Conservation (phyloP, 208 protist species). For the Herpetomonas muscarum region DNA sequence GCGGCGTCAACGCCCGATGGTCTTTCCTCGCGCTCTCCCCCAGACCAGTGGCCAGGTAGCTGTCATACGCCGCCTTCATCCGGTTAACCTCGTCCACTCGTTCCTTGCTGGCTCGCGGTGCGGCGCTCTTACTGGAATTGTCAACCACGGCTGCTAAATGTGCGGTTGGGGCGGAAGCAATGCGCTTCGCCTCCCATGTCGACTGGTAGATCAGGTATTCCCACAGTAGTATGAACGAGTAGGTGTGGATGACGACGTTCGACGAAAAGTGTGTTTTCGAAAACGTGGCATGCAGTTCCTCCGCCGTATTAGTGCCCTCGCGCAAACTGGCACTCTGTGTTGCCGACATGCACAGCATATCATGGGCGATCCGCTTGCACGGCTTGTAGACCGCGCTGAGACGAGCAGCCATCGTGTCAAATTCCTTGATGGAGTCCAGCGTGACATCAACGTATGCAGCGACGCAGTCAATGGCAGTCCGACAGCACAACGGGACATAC, state of each 20-base stretch:
- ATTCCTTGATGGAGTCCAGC: slow-evolving; percentile 13
- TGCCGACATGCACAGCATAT: slow-evolving; percentile 12
- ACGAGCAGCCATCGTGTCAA: slow-evolving; percentile 21
- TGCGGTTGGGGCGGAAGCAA: neutral
- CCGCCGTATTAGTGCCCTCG: neutral
- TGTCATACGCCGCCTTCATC: slow-evolving; percentile 36
- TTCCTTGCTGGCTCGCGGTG: neutral
- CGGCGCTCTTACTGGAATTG: too few relatives aligned
- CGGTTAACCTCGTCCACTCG: neutral
- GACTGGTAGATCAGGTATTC: slow-evolving; percentile 65
- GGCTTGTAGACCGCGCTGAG: slow-evolving; percentile 10
- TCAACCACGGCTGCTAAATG: too few relatives aligned
- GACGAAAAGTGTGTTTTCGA: slow-evolving; percentile 32
- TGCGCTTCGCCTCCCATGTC: slow-evolving; percentile 15
- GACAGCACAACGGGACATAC: slow-evolving; percentile 36
- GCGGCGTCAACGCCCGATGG: slow-evolving; percentile 9
- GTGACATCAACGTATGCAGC: slow-evolving; percentile 28
- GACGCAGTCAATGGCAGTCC: slow-evolving; percentile 18
- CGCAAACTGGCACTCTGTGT: slow-evolving; percentile 7
- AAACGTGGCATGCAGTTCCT: slow-evolving; percentile 10
- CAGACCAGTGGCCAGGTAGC: slow-evolving; percentile 24
- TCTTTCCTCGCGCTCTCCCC: slow-evolving; percentile 1
- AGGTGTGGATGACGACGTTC: slow-evolving; percentile 53
- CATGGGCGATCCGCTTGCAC: slow-evolving; percentile 3
- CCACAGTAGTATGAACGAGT: slow-evolving; percentile 60